Evolutionary conservation across 805 yeast species (phyloP), one percentile per base, ranked within the genome.

Genomic region (Saccharomycopsis javanensis): DNA sequence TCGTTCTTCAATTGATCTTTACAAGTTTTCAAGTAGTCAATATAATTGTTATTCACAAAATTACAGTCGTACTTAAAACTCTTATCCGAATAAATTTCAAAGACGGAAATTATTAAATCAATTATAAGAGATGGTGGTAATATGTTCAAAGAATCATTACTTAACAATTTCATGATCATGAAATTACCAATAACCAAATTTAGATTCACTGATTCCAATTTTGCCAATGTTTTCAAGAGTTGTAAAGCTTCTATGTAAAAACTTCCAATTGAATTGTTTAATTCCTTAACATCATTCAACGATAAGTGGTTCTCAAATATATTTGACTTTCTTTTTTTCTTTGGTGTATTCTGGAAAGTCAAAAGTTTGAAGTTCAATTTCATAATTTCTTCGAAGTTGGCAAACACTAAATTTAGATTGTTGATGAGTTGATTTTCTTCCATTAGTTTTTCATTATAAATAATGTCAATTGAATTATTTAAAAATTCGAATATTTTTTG

Each of bases 71-170:
- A 90, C 15, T 74, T 77, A 64, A 75, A 85, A 4, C 68, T 71
- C 37, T 78, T 78, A 70, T 94, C 98, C 13, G 86, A 86, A 70
- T 85, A 94, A 5, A 90, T 74, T 59, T 89, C 97, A 69, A 81
- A 88, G 5, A 90, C 65, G 1, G 80, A 72, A 64, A 38, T 16
- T 16, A 57, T 42, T 15, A 55, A 33, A 11, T 56, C 60, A 18
- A 60, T 53, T 25, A 60, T 28, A 18, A 53, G 23, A 20, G 28
- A 23, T 10, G 58, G 57, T 3, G 50, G 28, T 13, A 50, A 20
- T n/a, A 42, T 23, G 23, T 42, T 20, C n/a, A 42, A 42, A 23
- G 28, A 42, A 13, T 42, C 48, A 42, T 16, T 33, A 33, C 46
- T 53, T 15, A 42, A 53, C 10, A 42, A 25, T 3, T 42, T 53